A percentile compares a stretch with the other conserved stretches of the same genome.
Conservation (phyloP, 2,329 filamentous ascomycete genomes). For the Paracamarosporium sp. region DNA sequence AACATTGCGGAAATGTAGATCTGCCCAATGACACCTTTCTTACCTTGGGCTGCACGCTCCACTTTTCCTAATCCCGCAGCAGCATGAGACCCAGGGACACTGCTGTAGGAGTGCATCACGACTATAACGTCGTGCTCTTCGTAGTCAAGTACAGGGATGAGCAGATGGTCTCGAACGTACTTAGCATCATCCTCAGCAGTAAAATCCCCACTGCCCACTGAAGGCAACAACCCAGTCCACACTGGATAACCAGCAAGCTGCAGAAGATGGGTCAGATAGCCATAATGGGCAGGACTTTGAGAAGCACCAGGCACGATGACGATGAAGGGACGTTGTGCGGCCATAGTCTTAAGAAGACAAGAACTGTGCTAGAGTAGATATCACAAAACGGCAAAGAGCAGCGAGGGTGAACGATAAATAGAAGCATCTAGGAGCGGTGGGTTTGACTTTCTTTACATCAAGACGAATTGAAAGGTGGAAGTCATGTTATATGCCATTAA, state of each 20-base stretch:
- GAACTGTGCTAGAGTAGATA: neutral
- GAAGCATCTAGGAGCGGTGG: no score
- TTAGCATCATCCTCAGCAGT: conserved; percentile 15
- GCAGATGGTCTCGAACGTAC: conserved; percentile 19
- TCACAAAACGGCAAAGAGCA: no score
- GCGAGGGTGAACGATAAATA: no score
- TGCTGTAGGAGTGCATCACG: conserved; percentile 25
- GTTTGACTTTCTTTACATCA: no score
- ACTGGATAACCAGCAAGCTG: conserved; percentile 29
- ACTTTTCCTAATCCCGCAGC: conserved; percentile 12
- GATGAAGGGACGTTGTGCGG: conserved; percentile 29
- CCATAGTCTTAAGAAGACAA: conserved; percentile 9
- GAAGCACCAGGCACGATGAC: conserved; percentile 43
- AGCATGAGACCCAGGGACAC: conserved; percentile 20
- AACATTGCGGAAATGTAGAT: conserved; percentile 20
- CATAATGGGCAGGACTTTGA: conserved; percentile 37
- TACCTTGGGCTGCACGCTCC: conserved; percentile 19
- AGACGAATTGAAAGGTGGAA: no score
- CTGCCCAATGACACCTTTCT: conserved; percentile 27
- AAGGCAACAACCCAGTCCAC: conserved; percentile 28
- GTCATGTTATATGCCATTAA: no score
- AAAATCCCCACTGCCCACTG: conserved; percentile 18
- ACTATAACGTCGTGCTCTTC: conserved; percentile 25
- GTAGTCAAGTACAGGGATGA: conserved; percentile 22
- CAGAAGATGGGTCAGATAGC: conserved; percentile 29